phyloP scores from a whole-genome alignment of 176 grass and related monocot genomes.

The Musa troglodytarum region DNA sequence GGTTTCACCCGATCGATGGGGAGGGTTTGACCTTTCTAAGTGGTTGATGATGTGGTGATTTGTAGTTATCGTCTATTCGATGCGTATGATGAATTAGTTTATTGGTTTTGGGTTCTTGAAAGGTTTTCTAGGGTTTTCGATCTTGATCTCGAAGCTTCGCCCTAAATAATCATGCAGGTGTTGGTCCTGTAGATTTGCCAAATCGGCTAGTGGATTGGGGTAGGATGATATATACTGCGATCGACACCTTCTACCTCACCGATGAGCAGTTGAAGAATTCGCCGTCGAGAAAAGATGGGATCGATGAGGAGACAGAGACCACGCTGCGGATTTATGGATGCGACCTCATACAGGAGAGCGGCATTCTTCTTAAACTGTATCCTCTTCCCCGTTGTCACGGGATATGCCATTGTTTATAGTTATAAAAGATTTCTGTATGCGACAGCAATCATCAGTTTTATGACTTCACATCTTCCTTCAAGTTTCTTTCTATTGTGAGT shows the following conservation, averaged over 20 bases:
- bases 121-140: too few species aligned
- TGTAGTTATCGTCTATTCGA: too few species aligned
- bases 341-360: conserved; percentile 88
- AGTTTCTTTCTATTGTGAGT: conserved; percentile 4
- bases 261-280: conserved; percentile 69
- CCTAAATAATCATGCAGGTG: too few species aligned
- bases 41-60: too few species aligned
- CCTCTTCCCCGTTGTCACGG: conserved; percentile 13
- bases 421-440: background rate
- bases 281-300: conserved; percentile 82
- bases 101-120: too few species aligned
- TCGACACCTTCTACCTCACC: conserved; percentile 87
- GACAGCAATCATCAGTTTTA: background rate
- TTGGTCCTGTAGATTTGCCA: too few species aligned
- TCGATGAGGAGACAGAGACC: conserved; percentile 68
- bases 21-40: too few species aligned
- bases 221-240: conserved; percentile 80
- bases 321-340: conserved; percentile 70
- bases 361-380: conserved; percentile 89
- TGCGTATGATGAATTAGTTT: too few species aligned
- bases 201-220: background rate
- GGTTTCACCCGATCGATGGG: too few species aligned
- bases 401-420: too few species aligned
- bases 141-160: too few species aligned
- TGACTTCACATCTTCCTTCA: background rate